These are phyloP conservation scores for Xylaria sp. DNA, from an alignment of 2,329 filamentous ascomycete species.

Conservation along the genomic window DNA sequence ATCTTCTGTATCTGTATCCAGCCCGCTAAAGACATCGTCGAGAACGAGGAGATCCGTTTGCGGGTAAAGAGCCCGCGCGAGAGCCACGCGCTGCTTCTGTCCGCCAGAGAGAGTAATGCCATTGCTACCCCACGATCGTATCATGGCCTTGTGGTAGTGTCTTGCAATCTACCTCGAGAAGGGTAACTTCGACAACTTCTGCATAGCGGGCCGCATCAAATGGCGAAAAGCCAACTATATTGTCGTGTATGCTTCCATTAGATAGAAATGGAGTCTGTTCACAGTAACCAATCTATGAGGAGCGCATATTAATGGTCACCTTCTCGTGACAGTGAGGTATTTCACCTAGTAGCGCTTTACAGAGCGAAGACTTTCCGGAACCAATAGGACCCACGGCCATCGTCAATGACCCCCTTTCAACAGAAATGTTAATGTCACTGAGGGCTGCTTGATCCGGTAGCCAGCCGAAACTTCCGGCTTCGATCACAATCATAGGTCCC, in stretches of 20 bases:
- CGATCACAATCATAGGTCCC: background rate
- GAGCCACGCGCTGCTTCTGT: constrained; percentile 49
- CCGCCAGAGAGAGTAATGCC: constrained; percentile 54
- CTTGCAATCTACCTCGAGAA: background rate
- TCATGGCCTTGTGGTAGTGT: constrained; percentile 45
- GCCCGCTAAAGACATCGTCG: constrained; percentile 46
- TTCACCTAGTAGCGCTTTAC: constrained; percentile 49
- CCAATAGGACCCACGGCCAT: constrained; percentile 52
- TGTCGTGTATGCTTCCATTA: constrained; percentile 43
- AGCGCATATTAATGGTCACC: constrained; percentile 31
- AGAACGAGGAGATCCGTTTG: constrained; percentile 40
- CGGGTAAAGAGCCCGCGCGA: constrained; percentile 44
- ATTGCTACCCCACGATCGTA: constrained; percentile 51
- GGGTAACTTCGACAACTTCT: constrained; percentile 37
- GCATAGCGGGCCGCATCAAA: constrained; percentile 37
- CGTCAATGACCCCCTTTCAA: constrained; percentile 43
- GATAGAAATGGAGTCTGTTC: constrained; percentile 46
- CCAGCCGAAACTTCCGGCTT: constrained; percentile 6
- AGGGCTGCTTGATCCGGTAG: background rate
- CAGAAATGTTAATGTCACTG: constrained; percentile 41
- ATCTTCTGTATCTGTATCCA: constrained; percentile 44
- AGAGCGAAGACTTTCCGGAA: constrained; percentile 52
- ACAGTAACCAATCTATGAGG: constrained; percentile 45
- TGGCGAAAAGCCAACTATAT: constrained; percentile 39
- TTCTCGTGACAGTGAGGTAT: constrained; percentile 33